Conservation (phyloP, 148 eudicot species). For the Vaccinium darrowii region DNA sequence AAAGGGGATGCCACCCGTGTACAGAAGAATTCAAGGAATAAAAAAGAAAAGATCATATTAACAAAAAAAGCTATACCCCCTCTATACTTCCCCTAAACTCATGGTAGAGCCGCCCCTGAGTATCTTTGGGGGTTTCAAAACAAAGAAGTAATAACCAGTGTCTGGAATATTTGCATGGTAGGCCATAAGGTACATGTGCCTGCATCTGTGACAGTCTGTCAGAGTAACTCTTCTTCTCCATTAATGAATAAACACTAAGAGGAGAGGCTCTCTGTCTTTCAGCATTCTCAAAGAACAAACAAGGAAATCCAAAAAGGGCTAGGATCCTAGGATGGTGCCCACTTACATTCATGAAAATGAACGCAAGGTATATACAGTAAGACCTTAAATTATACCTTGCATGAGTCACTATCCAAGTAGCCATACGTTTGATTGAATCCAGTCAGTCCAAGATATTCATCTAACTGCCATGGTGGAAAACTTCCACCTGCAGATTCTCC, state of each 20-base stretch:
- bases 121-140: neutral
- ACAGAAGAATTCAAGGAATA: too few relatives aligned
- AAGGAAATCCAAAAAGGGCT: too few relatives aligned
- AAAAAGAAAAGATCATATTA: too few relatives aligned
- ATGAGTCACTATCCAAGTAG: conserved; percentile 53
- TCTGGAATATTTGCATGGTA: neutral
- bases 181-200: neutral
- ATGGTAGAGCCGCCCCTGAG: too few relatives aligned
- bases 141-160: neutral
- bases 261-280: neutral
- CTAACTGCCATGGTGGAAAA: conserved; percentile 64
- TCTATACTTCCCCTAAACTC: too few relatives aligned
- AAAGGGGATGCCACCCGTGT: too few relatives aligned
- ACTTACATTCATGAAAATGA: neutral
- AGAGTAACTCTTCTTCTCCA: neutral
- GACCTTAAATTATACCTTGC: conserved; percentile 53
- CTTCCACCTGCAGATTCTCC: conserved; percentile 65
- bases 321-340: neutral
- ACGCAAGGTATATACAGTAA: neutral
- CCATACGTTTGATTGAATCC: conserved; percentile 55
- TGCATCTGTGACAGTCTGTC: neutral
- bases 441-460: conserved; percentile 61
- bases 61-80: too few relatives aligned
- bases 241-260: conserved; percentile 4
- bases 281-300: neutral